Percentiles rank a stretch among this genome's conserved stretches.
These are phyloP conservation scores for Raphanus raphanistrum DNA, from an alignment of 345 rosid genomes.

Conservation along the genomic window DNA sequence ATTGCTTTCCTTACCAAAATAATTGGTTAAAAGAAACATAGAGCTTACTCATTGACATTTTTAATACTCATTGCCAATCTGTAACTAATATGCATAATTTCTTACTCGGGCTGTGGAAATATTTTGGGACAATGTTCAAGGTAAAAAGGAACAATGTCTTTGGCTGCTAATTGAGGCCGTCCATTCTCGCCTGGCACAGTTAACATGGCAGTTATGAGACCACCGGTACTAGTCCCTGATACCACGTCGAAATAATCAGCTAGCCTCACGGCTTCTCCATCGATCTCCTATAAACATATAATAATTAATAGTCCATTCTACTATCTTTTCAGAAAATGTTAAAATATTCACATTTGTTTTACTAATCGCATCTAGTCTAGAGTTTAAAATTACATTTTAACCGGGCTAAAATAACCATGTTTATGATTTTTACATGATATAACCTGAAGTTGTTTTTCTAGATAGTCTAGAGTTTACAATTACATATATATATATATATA, in stretches of 20 bases:
- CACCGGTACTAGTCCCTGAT: constrained; percentile 77
- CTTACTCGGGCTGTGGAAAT: constrained; percentile 60
- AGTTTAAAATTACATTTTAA: too few relatives aligned
- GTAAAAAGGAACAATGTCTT: constrained; percentile 64
- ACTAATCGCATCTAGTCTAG: not conserved
- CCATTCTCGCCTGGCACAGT: constrained; percentile 48
- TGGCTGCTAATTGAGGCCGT: constrained; percentile 57
- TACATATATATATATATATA: not conserved
- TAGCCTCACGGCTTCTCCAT: constrained; percentile 56
- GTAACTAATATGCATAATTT: not conserved
- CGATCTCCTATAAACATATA: constrained; percentile 45
- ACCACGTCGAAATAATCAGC: constrained; percentile 79
- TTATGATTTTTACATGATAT: not conserved
- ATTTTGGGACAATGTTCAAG: constrained; percentile 54
- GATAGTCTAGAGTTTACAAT: not conserved
- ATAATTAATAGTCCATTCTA: not conserved
- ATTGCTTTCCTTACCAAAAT: not conserved
- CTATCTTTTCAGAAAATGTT: not conserved
- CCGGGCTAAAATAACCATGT: too few relatives aligned
- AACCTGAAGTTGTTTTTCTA: too few relatives aligned
- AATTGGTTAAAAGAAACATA: constrained; percentile 3
- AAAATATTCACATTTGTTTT: not conserved
- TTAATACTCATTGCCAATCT: not conserved
- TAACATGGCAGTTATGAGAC: constrained; percentile 64
- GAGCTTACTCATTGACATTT: not conserved